phyloP scores from a whole-genome alignment of 192 early-diverging fungal genomes.

The Coemansia sp. region DNA sequence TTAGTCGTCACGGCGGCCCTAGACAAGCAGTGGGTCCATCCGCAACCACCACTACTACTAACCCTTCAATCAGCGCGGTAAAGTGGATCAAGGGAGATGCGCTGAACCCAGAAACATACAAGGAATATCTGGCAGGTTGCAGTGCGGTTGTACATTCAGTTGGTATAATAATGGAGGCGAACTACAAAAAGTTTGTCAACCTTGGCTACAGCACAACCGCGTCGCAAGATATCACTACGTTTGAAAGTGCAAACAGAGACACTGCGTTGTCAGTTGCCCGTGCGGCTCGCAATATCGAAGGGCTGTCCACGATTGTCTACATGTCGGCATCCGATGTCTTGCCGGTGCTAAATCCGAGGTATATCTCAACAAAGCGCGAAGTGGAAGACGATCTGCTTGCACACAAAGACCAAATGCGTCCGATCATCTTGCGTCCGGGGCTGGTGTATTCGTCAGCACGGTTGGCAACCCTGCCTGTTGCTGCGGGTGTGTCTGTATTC shows the following conservation, averaged over 20 bases:
- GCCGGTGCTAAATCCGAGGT: constrained; percentile 63
- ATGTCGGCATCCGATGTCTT: constrained; percentile 67
- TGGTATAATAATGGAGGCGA: constrained; percentile 66
- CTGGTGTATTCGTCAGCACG: constrained; percentile 64
- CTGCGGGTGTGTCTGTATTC: constrained; percentile 54
- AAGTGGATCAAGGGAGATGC: constrained; percentile 67
- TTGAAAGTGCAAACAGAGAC: constrained; percentile 69
- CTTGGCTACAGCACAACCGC: constrained; percentile 15
- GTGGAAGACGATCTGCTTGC: constrained; percentile 62
- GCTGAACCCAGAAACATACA: constrained; percentile 61
- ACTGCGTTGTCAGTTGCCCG: constrained; percentile 64
- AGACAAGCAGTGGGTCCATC: neutral
- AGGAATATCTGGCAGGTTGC: constrained; percentile 55
- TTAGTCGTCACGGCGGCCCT: constrained; percentile 56
- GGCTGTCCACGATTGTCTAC: constrained; percentile 62
- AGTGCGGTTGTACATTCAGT: constrained; percentile 72
- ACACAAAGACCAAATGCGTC: constrained; percentile 44
- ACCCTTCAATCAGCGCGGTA: constrained; percentile 22
- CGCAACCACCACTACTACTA: neutral
- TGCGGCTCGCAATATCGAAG: constrained; percentile 47
- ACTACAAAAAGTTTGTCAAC: constrained; percentile 64
- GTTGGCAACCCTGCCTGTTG: constrained; percentile 61
- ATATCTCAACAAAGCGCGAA: constrained; percentile 75
- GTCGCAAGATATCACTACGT: constrained; percentile 47
- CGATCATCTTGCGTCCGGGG: constrained; percentile 60